Evolutionary conservation across 345 rosid species (phyloP).

Genomic region (Balakata baccata): DNA sequence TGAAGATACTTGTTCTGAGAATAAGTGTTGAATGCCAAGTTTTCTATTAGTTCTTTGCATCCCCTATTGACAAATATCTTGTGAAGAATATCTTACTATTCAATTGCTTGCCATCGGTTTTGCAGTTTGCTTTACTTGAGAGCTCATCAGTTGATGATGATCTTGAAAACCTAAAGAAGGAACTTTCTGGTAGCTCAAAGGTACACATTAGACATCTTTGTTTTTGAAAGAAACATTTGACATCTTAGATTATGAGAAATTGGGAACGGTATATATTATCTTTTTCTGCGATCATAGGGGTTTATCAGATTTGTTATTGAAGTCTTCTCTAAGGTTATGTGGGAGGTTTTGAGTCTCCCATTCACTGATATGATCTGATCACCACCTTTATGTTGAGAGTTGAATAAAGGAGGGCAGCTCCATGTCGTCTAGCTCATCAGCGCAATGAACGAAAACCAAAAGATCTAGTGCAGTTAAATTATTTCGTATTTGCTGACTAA

Average conservation of each 20-base stretch:
- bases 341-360: too few species aligned
- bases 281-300: background rate
- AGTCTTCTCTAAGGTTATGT: background rate
- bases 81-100: background rate
- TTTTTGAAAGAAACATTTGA: background rate
- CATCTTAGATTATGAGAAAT: background rate
- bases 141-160: conserved; percentile 67
- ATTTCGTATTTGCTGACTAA: background rate
- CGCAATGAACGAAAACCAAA: background rate
- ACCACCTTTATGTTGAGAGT: too few species aligned
- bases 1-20: background rate
- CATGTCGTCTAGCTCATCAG: background rate
- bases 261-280: background rate
- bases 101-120: background rate
- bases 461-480: background rate
- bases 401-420: too few species aligned
- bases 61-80: background rate
- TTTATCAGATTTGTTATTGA: background rate
- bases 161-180: conserved; percentile 61
- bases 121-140: conserved; percentile 73
- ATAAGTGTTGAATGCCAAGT: background rate
- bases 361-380: too few species aligned
- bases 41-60: background rate
- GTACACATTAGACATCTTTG: conserved; percentile 28
- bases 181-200: conserved; percentile 56